Evolutionary conservation across 2,329 filamentous ascomycete genomes (phyloP), one percentile per base, ranked within the genome.

Genomic region (Cytospora piceicola): DNA sequence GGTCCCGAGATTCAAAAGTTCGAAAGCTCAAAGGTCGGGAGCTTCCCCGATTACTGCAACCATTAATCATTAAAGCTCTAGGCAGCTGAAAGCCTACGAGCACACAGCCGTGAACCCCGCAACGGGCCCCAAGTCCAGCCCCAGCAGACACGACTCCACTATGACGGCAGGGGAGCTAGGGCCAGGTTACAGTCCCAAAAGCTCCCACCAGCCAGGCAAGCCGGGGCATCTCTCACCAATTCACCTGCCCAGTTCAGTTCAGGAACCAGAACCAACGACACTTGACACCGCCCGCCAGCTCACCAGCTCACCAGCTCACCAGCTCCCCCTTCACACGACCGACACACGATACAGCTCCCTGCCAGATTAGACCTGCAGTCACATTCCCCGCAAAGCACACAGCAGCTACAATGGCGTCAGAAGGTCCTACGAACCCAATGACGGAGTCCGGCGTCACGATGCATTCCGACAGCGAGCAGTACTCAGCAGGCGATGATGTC

Each of bases 401-500:
- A 15, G 17, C 11, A 42, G 46, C 63, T 69, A 72, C 66, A 66
- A 90, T 88, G 87, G 79, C 85, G 58, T 82, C 82, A 69, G 81
- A 87, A 66, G 82, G 82, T 39, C 71, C 72, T 32, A 72, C 74
- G 64, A 81, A 85, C 72, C 82, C 85, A 70, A 84, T 93, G 74
- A 83, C 88, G 76, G 88, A 90, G 76, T 93, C 90, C 64, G 87
- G 88, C 78, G 83, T 93, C 74, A 94, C 90, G 61, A 90, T 94
- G 73, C 89, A 85, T 71, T 93, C 91, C 59, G 92, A 95, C 81
- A 93, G 89, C 81, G 91, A 94, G 79, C 90, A 90, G 77, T 94
- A 95, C 79, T 90, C 89, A 61, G 86, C 83, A 67, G 83, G 81
- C 71, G 88, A 90, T 69, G 86, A 89, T 63, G 79, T 85, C 65